A percentile compares a stretch with the other conserved stretches of the same genome.
Conservation (phyloP, 164 flowering plant genomes). For the Aristolochia contorta region DNA sequence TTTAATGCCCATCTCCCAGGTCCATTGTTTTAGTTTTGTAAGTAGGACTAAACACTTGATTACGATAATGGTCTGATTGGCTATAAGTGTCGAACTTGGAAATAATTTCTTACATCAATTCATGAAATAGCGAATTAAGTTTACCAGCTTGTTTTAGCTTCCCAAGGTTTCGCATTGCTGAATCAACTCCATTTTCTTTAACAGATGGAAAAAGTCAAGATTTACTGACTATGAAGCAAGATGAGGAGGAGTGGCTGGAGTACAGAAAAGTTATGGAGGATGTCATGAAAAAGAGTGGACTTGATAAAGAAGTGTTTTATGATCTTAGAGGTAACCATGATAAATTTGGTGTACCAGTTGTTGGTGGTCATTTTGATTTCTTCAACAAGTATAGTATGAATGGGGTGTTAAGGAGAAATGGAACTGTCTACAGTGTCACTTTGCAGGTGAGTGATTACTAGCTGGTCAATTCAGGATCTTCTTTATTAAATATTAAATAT, state of each 20-base stretch:
- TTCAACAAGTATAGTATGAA: constrained; percentile 70
- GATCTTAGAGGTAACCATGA: constrained; percentile 99
- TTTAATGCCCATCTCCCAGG: too few species aligned
- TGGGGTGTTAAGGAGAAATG: constrained; percentile 48
- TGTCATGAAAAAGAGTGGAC: constrained; percentile 62
- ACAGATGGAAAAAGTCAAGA: constrained; percentile 93
- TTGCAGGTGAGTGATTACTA: constrained; percentile 41
- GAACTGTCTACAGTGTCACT: constrained; percentile 63
- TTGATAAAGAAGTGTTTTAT: constrained; percentile 60
- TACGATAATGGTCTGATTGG: too few species aligned
- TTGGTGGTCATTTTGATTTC: constrained; percentile 65
- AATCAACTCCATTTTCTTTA: neutral
- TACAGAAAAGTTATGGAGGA: constrained; percentile 57
- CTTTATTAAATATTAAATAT: neutral
- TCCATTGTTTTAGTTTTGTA: too few species aligned
- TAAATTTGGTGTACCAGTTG: constrained; percentile 67
- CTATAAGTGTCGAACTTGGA: too few species aligned
- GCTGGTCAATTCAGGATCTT: neutral
- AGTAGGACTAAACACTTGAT: too few species aligned
- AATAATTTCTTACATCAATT: too few species aligned
- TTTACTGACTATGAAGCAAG: constrained; percentile 62
- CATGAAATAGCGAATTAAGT: too few species aligned
- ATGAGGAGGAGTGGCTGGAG: constrained; percentile 80
- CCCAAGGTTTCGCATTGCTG: too few species aligned
- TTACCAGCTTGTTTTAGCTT: too few species aligned